Evolutionary conservation across 2,329 filamentous ascomycete genomes (phyloP).

Genomic region (Sporothrix inflata): DNA sequence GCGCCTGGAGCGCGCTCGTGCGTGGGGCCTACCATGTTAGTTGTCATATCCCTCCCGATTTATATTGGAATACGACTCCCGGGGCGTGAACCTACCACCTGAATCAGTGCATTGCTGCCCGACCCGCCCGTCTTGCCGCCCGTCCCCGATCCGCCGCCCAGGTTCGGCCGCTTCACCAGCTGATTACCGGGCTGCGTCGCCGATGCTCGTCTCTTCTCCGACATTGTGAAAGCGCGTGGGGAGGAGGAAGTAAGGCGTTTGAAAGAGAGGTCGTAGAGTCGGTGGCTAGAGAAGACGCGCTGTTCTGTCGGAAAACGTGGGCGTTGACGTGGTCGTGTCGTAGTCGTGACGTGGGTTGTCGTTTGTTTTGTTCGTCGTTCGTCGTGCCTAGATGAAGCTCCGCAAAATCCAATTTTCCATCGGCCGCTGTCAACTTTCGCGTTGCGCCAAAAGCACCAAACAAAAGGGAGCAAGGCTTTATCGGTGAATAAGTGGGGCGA

Average conservation of each 20-base stretch:
- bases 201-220: constrained; percentile 90
- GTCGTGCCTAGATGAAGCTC: constrained; percentile 23
- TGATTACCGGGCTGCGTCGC: constrained; percentile 75
- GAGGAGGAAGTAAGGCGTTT: background rate
- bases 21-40: constrained; percentile 63
- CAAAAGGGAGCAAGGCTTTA: constrained; percentile 17
- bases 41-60: no score
- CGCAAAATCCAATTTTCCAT: constrained; percentile 32
- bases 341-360: background rate
- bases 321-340: background rate
- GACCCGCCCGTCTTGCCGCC: constrained; percentile 47
- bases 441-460: constrained; percentile 14
- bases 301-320: background rate
- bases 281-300: background rate
- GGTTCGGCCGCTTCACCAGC: constrained; percentile 87
- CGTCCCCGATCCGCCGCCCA: constrained; percentile 52
- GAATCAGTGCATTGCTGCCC: constrained; percentile 51
- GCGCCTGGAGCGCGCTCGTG: constrained; percentile 82
- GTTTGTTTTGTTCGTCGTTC: constrained; percentile 7
- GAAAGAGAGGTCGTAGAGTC: background rate
- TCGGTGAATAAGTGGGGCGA: constrained; percentile 22
- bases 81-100: no score
- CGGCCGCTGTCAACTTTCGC: constrained; percentile 4
- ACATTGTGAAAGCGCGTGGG: constrained; percentile 63
- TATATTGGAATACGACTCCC: no score